A percentile compares a stretch with the other conserved stretches of the same genome.
phyloP scores from a whole-genome alignment of 352 stramenopile species.

The Aphanomyces invadans region DNA sequence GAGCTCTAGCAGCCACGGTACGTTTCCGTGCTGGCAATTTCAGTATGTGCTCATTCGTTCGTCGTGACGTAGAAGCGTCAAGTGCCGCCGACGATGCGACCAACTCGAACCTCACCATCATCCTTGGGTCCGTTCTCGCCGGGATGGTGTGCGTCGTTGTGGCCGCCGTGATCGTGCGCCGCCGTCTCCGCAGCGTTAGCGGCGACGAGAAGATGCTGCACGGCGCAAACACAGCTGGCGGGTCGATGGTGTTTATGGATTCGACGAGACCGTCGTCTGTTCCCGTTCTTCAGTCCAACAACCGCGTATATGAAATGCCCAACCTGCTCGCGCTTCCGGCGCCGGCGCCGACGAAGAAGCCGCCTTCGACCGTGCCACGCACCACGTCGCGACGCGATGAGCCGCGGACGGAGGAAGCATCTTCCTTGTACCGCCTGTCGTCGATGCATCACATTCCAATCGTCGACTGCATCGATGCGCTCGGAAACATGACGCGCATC shows the following conservation, averaged over 20 bases:
- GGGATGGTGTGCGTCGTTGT: not conserved
- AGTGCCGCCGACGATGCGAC: not conserved
- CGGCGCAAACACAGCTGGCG: not conserved
- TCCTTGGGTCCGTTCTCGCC: not conserved
- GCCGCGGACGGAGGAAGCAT: not conserved
- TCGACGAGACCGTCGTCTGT: not conserved
- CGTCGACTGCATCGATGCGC: not conserved
- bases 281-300: conserved; percentile 5
- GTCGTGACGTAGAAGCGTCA: not conserved
- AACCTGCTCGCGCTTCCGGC: not conserved
- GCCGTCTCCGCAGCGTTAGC: not conserved
- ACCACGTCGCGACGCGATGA: not conserved
- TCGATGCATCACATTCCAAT: not conserved
- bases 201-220: not conserved
- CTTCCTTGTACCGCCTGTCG: not conserved
- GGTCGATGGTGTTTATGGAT: conserved; percentile 1
- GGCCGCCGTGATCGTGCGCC: conserved; percentile 1
- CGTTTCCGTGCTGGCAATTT: not conserved
- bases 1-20: not conserved
- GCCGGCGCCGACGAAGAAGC: not conserved
- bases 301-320: not conserved
- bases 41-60: not conserved
- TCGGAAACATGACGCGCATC: not conserved
- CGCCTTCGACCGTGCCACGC: not conserved
- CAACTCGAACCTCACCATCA: conserved; percentile 1